Percentiles rank a stretch among this genome's conserved stretches.
Evolutionary conservation across 2,329 filamentous ascomycete species (phyloP).

Genomic region (Fusarium gaditjirri): DNA sequence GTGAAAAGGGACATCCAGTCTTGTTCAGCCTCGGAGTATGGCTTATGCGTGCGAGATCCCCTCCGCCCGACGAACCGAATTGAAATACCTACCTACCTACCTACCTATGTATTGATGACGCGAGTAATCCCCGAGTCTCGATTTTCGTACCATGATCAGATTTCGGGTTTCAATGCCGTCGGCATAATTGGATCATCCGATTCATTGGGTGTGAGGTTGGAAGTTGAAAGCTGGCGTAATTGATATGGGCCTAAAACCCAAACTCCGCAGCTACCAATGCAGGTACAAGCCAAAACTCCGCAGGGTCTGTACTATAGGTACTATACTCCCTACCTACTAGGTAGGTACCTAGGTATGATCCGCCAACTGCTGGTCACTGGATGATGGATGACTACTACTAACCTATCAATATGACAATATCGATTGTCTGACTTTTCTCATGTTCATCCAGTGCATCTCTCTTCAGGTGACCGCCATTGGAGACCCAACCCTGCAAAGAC

Average conservation of each 20-base stretch:
- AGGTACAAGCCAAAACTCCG: slow-evolving; percentile 31
- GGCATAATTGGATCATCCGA: slow-evolving; percentile 33
- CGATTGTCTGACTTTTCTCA: background rate
- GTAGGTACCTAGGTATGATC: no score
- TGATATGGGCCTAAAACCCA: slow-evolving; percentile 2
- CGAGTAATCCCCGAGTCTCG: background rate
- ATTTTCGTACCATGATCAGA: slow-evolving; percentile 20
- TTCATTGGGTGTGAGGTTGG: background rate
- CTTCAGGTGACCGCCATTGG: slow-evolving; percentile 71
- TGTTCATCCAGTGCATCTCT: slow-evolving; percentile 72
- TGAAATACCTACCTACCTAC: background rate
- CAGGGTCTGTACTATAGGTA: background rate
- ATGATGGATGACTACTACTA: background rate
- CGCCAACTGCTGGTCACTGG: background rate
- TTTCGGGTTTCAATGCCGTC: slow-evolving; percentile 21
- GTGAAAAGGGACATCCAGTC: background rate
- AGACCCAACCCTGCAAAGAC: slow-evolving; percentile 83
- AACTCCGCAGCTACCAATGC: slow-evolving; percentile 33
- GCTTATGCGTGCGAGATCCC: slow-evolving; percentile 10
- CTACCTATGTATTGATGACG: background rate
- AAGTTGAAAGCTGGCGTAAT: background rate
- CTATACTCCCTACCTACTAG: background rate
- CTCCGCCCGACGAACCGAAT: slow-evolving; percentile 23
- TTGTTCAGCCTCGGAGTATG: background rate
- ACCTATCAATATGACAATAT: background rate